These are phyloP conservation scores for Anisodus acutangulus DNA, from an alignment of 257 asterid genomes.

Conservation along the genomic window DNA sequence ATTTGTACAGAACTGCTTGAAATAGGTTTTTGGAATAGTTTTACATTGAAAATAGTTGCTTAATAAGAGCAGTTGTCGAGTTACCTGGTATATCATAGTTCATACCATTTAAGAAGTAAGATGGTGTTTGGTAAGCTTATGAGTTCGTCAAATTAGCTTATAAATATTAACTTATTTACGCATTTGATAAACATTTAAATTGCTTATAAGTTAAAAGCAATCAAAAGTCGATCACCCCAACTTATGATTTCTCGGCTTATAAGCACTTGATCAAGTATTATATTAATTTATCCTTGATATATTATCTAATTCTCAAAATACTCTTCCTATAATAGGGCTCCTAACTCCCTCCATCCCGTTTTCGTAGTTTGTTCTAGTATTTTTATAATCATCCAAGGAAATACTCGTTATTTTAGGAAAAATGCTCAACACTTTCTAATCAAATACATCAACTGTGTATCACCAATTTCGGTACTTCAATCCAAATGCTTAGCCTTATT, in stretches of 20 bases:
- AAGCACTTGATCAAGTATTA: neutral
- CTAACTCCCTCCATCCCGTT: neutral
- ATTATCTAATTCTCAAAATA: neutral
- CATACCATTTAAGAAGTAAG: neutral
- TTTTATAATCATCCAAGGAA: neutral
- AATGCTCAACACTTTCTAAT: neutral
- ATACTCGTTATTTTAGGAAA: neutral
- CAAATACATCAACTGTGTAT: neutral
- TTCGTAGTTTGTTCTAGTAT: neutral
- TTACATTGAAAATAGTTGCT: neutral
- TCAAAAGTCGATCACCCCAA: neutral
- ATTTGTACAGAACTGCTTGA: constrained; percentile 47
- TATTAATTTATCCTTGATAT: neutral
- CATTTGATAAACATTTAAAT: neutral
- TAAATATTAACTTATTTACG: neutral
- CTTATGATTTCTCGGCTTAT: neutral
- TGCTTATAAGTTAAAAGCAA: neutral
- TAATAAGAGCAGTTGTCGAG: neutral
- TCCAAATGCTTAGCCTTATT: neutral
- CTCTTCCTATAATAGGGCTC: too few relatives aligned
- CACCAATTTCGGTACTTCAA: neutral
- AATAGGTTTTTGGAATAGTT: constrained; percentile 27
- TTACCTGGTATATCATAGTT: neutral
- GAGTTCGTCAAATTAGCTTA: too few relatives aligned
- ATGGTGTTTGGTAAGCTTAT: too few relatives aligned